Evolutionary conservation across 352 stramenopile species (phyloP).

Genomic region (Pythium brassicae): DNA sequence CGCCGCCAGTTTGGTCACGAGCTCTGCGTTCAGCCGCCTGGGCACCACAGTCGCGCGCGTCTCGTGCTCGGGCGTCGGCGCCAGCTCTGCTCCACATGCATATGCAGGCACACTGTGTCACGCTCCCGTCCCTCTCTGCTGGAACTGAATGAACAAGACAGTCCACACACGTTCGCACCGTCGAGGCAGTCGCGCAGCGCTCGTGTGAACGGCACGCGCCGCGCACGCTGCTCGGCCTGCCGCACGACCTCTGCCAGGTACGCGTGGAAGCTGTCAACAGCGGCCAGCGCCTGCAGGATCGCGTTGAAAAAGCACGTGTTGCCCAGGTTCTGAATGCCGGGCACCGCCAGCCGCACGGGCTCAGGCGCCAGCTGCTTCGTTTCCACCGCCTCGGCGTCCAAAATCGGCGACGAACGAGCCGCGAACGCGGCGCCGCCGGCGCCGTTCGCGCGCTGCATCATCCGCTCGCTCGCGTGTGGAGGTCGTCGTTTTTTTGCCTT

Average conservation of each 20-base stretch:
- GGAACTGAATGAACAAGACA: no score
- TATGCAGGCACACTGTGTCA: no score
- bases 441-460: slow-evolving; percentile 1
- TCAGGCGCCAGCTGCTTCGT: background rate
- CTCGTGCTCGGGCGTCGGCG: slow-evolving; percentile 26
- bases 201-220: slow-evolving; percentile 54
- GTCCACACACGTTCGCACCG: slow-evolving; percentile 21
- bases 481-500: background rate
- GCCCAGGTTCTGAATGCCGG: slow-evolving; percentile 85
- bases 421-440: background rate
- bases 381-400: background rate
- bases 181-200: slow-evolving; percentile 63
- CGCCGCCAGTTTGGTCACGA: slow-evolving; percentile 43
- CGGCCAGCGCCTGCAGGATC: slow-evolving; percentile 80
- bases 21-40: slow-evolving; percentile 49
- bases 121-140: no score
- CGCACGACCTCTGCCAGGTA: slow-evolving; percentile 66
- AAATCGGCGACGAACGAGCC: background rate
- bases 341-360: slow-evolving; percentile 19
- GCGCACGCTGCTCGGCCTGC: slow-evolving; percentile 23
- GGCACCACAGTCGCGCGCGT: slow-evolving; percentile 36
- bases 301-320: slow-evolving; percentile 91
- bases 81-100: slow-evolving; percentile 17
- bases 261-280: slow-evolving; percentile 59
- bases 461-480: background rate